phyloP scores from a whole-genome alignment of 208 protist genomes.

The Porcisia hertigi region DNA sequence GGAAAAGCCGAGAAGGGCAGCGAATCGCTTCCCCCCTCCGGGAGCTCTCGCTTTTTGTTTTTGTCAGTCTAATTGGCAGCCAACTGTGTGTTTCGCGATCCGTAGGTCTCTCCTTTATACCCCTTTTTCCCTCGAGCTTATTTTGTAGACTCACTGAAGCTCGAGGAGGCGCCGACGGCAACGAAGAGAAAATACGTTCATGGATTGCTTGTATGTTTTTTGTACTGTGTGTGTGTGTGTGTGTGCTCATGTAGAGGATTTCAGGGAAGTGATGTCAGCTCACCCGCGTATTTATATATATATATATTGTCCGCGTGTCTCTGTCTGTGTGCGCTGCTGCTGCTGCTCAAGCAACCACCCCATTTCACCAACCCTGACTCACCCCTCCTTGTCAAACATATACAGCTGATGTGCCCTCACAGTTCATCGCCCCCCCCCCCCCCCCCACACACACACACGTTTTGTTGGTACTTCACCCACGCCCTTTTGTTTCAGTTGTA shows the following conservation, averaged over 20 bases:
- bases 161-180: neutral
- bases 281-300: neutral
- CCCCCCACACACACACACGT: too few species aligned
- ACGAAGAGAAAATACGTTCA: neutral
- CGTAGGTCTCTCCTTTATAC: neutral
- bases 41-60: neutral
- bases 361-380: neutral
- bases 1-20: too few species aligned
- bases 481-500: neutral
- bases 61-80: neutral
- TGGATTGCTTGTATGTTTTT: neutral
- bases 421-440: too few species aligned
- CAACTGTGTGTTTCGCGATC: neutral
- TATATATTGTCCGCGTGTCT: neutral
- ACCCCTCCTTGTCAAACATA: neutral
- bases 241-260: neutral
- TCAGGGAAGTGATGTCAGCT: neutral
- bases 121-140: too few species aligned
- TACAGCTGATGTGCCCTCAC: neutral
- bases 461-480: neutral
- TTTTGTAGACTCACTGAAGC: too few species aligned
- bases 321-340: neutral
- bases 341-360: neutral
- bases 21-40: neutral
- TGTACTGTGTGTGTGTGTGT: slow-evolving; percentile 3